Conservation (phyloP, 257 asterid genomes). For the Jacaranda copaia region DNA sequence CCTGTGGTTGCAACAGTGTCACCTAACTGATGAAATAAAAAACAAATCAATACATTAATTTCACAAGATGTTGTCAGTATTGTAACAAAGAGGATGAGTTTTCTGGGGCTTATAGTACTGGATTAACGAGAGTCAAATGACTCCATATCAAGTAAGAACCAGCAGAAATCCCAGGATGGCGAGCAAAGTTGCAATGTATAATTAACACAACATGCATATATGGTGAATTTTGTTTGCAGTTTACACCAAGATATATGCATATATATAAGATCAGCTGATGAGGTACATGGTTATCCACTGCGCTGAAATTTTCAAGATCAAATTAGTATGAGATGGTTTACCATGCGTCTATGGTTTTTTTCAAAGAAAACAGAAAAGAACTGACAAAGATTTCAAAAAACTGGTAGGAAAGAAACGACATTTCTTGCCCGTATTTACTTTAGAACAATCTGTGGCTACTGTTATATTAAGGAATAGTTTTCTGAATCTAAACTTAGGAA, state of each 20-base stretch:
- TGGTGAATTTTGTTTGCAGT: background rate
- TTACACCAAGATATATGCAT: too few species aligned
- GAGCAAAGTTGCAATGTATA: constrained; percentile 59
- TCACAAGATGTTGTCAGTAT: background rate
- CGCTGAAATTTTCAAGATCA: constrained; percentile 40
- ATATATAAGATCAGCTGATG: background rate
- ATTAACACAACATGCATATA: constrained; percentile 21
- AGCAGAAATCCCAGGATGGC: constrained; percentile 56
- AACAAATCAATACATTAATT: background rate
- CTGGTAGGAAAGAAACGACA: too few species aligned
- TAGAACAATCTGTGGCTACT: too few species aligned
- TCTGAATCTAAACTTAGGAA: too few species aligned
- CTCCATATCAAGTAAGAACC: constrained; percentile 54
- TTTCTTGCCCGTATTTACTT: too few species aligned
- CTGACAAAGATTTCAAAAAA: too few species aligned
- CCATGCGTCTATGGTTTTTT: background rate
- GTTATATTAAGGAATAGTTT: too few species aligned
- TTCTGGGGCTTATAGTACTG: constrained; percentile 31
- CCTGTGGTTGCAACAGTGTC: constrained; percentile 50
- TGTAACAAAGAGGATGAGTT: background rate
- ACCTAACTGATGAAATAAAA: constrained; percentile 42
- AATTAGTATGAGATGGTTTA: too few species aligned
- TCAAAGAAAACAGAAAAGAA: too few species aligned
- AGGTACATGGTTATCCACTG: constrained; percentile 52
- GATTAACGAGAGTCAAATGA: constrained; percentile 54